These are phyloP conservation scores for Fraxinus sp. DNA, from an alignment of 305 asterid species.

Conservation along the genomic window DNA sequence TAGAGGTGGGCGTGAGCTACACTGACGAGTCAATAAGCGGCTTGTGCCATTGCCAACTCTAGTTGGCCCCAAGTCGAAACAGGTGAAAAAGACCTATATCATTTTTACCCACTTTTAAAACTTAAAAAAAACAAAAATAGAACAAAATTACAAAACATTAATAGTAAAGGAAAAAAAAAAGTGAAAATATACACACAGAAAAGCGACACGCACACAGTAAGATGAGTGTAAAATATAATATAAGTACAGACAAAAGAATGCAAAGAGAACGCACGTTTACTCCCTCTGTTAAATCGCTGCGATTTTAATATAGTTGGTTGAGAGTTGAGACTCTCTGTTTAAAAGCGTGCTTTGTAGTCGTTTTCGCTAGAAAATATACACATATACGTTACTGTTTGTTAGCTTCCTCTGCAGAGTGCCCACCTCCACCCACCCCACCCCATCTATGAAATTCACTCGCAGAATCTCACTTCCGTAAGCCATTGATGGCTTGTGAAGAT, in stretches of 20 bases:
- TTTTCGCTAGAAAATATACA: background rate
- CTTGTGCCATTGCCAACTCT: background rate
- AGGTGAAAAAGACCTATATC: background rate
- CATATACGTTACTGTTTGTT: background rate
- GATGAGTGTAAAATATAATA: background rate
- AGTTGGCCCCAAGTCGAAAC: background rate
- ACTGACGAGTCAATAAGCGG: background rate
- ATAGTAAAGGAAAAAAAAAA: background rate
- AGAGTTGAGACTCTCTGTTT: background rate
- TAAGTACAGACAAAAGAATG: background rate
- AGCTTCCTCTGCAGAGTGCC: background rate
- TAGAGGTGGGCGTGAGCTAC: background rate
- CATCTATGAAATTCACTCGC: background rate
- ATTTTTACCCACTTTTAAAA: background rate
- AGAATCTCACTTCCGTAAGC: constrained; percentile 3
- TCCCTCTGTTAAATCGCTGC: background rate
- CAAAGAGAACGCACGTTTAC: background rate
- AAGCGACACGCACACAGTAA: background rate
- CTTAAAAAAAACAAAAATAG: background rate
- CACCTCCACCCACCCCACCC: background rate
- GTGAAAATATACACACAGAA: background rate
- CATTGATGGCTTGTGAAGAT: constrained; percentile 7
- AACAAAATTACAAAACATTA: background rate
- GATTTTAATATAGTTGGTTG: background rate
- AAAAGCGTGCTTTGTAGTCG: background rate